Conservation (phyloP, 2,329 filamentous ascomycete genomes). For the Paecilomyces fulvus region DNA sequence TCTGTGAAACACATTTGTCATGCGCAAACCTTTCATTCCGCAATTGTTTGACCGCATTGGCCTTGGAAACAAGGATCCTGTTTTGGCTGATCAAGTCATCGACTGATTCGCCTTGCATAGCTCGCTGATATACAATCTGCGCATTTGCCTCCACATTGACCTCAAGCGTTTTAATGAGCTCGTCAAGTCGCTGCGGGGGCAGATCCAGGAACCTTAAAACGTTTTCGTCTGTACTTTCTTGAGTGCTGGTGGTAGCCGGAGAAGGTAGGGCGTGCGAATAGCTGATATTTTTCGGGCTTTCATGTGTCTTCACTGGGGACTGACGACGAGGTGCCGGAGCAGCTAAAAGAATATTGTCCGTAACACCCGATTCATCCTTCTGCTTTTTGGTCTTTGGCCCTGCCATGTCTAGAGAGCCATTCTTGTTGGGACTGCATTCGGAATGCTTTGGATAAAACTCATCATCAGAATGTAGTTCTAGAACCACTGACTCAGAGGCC, state of each 20-base stretch:
- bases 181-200: constrained; percentile 16
- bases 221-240: constrained; percentile 11
- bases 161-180: constrained; percentile 20
- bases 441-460: constrained; percentile 24
- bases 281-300: background rate
- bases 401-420: background rate
- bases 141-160: constrained; percentile 26
- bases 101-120: constrained; percentile 23
- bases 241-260: constrained; percentile 9
- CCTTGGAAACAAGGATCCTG: constrained; percentile 25
- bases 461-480: constrained; percentile 14
- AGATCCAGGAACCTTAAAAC: constrained; percentile 25
- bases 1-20: constrained; percentile 17
- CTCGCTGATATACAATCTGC: constrained; percentile 27
- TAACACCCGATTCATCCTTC: background rate
- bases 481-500: constrained; percentile 12
- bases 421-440: background rate
- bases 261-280: constrained; percentile 8
- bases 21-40: constrained; percentile 21
- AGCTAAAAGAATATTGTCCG: background rate
- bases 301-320: background rate
- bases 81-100: constrained; percentile 27
- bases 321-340: background rate
- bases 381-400: background rate
- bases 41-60: constrained; percentile 29